A percentile compares a stretch with the other conserved stretches of the same genome.
These are phyloP conservation scores for Aspergillus homomorphus DNA, from an alignment of 495 filamentous ascomycete species.

Conservation along the genomic window DNA sequence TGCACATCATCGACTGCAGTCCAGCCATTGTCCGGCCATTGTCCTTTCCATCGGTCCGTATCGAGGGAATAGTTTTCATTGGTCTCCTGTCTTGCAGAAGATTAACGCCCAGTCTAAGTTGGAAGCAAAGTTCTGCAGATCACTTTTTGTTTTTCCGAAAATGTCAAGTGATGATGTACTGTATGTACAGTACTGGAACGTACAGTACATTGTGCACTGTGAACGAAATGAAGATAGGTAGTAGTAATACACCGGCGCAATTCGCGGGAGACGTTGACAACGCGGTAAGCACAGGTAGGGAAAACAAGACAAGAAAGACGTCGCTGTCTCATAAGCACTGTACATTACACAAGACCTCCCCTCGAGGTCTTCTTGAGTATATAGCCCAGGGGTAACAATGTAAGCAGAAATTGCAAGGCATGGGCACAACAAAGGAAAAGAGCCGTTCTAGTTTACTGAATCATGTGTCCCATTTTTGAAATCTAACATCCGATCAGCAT, in stretches of 20 bases:
- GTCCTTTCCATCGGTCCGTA: not conserved
- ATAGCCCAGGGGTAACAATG: not conserved
- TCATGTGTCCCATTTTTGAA: constrained; percentile 72
- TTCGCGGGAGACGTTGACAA: not conserved
- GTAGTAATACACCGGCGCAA: not conserved
- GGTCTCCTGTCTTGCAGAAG: not conserved
- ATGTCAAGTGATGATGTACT: not conserved
- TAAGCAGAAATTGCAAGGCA: constrained; percentile 9
- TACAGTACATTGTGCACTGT: not conserved
- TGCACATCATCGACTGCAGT: not conserved
- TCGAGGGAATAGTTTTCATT: not conserved
- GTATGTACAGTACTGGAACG: not conserved
- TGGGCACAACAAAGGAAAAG: constrained; percentile 5
- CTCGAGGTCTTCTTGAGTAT: not conserved
- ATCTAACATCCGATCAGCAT: constrained; percentile 39
- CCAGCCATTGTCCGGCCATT: not conserved
- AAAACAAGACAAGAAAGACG: constrained; percentile 8
- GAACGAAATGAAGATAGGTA: not conserved
- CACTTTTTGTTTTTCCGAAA: not conserved
- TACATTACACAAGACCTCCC: not conserved
- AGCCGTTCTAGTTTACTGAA: constrained; percentile 34
- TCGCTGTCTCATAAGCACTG: constrained; percentile 13
- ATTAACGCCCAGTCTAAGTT: not conserved
- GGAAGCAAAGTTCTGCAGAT: not conserved
- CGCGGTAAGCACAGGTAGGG: constrained; percentile 1